Base-by-base conservation (phyloP, 2,329 filamentous ascomycete genomes). In the Pseudohalonectria lignicola region DNA sequence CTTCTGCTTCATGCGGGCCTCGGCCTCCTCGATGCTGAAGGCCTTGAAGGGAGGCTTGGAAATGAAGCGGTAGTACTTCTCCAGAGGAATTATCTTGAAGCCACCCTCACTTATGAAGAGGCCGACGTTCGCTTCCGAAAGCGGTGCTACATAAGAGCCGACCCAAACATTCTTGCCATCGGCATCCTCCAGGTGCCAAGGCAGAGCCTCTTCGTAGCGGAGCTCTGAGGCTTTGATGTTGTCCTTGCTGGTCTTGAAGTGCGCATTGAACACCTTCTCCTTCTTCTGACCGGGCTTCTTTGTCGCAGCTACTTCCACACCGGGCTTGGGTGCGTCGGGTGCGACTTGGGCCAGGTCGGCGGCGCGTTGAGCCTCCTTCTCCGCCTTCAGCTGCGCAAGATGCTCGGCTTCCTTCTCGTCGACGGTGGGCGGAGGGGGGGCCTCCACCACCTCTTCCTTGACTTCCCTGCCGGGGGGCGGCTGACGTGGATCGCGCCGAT, bases 141-240 rank as follows among this genome's bases (percentile, higher is more conserved):
- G 71, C 15, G 87, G 85, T 19, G 83, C 82, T 50, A 96, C 84
- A 49, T 96, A 95, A 40, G 80, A 83, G 32, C 88, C 92, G 25
- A 92, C 80, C 86, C 88, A 96, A 3, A 85, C 83, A 50, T 94
- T 90, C 57, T 90, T 94, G 46, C 87, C 86, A 52, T 98, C 90
- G 30, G 88, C 93, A 56, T 98, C 92, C 55, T 98, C 92, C 26
- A 98, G 61, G 56, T 95, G 88, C 92, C 92, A 98, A 5, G 92
- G 92, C 36, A 95, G 67, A 4, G 90, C 86, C 58, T 98, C 92
- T 56, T 96, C 92, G 48, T 96, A 98, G 45, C 88, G 82, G 61
- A 76, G 77, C 40, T 76, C 74, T 0, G 70, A 68, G 41, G 78
- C 71, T 65, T 71, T 93, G 70, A 73, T 92, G 65, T 62, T 90